Percentiles rank a stretch among this genome's conserved stretches.
Evolutionary conservation across 1,284 basidiomycete genomes (phyloP).

Genomic region (Puccinia brachypodii): DNA sequence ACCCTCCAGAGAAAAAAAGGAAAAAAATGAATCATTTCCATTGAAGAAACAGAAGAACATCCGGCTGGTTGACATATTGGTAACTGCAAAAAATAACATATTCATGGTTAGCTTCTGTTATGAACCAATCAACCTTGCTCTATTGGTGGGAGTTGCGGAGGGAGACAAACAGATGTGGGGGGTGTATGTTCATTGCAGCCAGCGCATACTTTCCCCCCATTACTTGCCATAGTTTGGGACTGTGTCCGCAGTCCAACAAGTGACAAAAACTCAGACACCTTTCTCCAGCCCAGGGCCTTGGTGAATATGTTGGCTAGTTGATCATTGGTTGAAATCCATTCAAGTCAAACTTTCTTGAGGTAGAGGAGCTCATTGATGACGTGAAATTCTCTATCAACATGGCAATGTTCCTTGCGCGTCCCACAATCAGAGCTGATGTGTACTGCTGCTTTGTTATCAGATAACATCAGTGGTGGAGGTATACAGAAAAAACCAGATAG

Average conservation of each 20-base stretch:
- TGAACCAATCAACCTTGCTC: neutral
- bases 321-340: neutral
- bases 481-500: neutral
- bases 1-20: too few species aligned
- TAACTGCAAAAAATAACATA: neutral
- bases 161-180: neutral
- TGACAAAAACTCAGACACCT: neutral
- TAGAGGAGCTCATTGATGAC: neutral
- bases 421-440: neutral
- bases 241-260: neutral
- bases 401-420: neutral
- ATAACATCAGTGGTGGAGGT: neutral
- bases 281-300: neutral
- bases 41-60: neutral
- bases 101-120: neutral
- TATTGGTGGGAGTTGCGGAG: too few species aligned
- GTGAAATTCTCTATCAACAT: conserved; percentile 10
- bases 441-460: neutral
- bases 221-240: neutral
- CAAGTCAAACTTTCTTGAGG: neutral
- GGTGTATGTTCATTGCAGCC: neutral
- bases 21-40: neutral
- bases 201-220: neutral
- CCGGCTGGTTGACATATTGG: neutral
- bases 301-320: conserved; percentile 23